These are phyloP conservation scores for Fusarium sp. DNA, from an alignment of 2,329 filamentous ascomycete species.

Conservation along the genomic window DNA sequence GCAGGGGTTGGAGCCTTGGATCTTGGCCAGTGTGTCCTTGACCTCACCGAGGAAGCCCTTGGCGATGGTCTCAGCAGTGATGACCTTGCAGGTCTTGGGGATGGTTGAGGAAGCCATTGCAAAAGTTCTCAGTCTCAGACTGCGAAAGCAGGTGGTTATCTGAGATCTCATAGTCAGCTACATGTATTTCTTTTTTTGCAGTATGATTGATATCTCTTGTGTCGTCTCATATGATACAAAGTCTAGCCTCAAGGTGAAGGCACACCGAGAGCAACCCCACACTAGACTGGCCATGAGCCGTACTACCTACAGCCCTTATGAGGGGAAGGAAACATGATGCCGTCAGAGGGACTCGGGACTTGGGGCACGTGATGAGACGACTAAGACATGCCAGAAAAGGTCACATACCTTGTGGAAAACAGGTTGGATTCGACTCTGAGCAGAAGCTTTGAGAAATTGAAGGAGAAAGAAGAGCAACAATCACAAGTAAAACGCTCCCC, in stretches of 20 bases:
- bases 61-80: conserved; percentile 88
- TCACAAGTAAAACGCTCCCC: conserved; percentile 26
- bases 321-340: conserved; percentile 15
- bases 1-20: conserved; percentile 67
- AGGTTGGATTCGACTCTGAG: conserved; percentile 28
- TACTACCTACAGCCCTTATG: conserved; percentile 21
- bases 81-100: conserved; percentile 87
- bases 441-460: conserved; percentile 29
- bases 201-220: conserved; percentile 3
- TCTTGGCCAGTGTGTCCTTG: conserved; percentile 76
- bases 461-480: conserved; percentile 32
- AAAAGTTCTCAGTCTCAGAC: conserved; percentile 21
- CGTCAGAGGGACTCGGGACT: conserved; percentile 24
- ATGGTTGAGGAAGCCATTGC: conserved; percentile 53
- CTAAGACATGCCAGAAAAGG: conserved; percentile 8
- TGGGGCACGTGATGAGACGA: conserved; percentile 23
- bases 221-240: conserved; percentile 4
- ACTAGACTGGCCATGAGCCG: conserved; percentile 35
- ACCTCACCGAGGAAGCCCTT: conserved; percentile 85
- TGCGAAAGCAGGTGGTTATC: conserved; percentile 18
- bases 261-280: conserved; percentile 40
- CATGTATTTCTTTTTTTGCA: conserved; percentile 14
- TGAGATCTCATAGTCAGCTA: conserved; percentile 29
- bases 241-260: conserved; percentile 23
- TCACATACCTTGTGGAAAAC: conserved; percentile 28